Evolutionary conservation across 805 yeast species (phyloP), one percentile per base, ranked within the genome.

Genomic region (Komagataella ulmi): DNA sequence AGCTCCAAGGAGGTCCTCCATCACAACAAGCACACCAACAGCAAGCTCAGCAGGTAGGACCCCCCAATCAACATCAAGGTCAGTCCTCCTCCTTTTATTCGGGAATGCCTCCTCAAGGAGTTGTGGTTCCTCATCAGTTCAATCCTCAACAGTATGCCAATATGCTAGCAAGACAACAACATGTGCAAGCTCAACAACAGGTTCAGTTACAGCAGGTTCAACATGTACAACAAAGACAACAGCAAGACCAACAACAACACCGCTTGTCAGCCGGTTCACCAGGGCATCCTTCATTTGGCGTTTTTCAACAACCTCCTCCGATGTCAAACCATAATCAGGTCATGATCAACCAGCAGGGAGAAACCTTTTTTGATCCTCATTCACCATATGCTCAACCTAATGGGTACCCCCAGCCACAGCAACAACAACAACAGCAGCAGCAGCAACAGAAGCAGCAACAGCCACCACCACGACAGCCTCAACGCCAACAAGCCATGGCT

Each of bases 111-210:
- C 63, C 65, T 3, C 65, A 61, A 50, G 63, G 64, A 6, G 56
- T 61, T 61, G 61, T 62, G 61, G 53, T 61, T 10, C 62, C 63
- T 10, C 55, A 56, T 47, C 66, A 63, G 54, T 60, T 59, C 54
- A 63, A 60, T 46, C 64, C 65, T 8, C 65, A 61, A 48, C 59
- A 61, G 49, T 59, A 58, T 44, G 64, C 64, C 14, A 52, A 51
- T 17, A 57, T 61, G 59, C 58, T 56, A 53, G 61, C 63, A 5
- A 61, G 46, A 54, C 55, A 53, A 45, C 55, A 55, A 44, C 52
- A 30, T 5, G 40, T 30, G 14, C 40, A 30, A 30, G 40, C 40
- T 30, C 40, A 30, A 14, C 40, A 30, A 8, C 40, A 30, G 40
- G 40, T 30, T 47, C 64, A 59, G 14, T 65, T 57, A 50, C 65